These are phyloP conservation scores for Chytriomyces hyalinus DNA, from an alignment of 192 early-diverging fungal species.

Conservation along the genomic window DNA sequence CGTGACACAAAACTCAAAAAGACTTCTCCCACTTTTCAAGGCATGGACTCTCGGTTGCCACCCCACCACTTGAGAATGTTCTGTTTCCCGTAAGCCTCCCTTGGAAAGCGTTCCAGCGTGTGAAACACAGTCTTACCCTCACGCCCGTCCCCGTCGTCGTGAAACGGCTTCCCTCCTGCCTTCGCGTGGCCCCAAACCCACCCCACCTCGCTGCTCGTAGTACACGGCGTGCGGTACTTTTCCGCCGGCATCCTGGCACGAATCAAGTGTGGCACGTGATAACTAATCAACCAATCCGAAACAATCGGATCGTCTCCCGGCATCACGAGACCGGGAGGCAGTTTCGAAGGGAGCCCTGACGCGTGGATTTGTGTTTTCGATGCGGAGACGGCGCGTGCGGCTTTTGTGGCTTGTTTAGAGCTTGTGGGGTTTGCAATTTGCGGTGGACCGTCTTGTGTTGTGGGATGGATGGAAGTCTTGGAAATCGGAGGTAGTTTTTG, in stretches of 20 bases:
- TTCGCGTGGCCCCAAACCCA: constrained; percentile 50
- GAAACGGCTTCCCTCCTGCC: constrained; percentile 7
- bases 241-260: constrained; percentile 42
- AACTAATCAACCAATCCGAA: constrained; percentile 49
- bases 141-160: constrained; percentile 12
- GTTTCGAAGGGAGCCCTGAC: constrained; percentile 56
- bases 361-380: constrained; percentile 22
- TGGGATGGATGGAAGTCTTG: neutral
- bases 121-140: constrained; percentile 25
- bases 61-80: constrained; percentile 58
- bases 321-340: constrained; percentile 47
- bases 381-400: neutral
- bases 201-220: constrained; percentile 54
- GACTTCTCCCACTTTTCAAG: constrained; percentile 19
- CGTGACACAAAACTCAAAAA: too few relatives aligned
- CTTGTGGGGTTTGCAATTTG: neutral
- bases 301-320: constrained; percentile 41
- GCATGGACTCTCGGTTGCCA: constrained; percentile 45
- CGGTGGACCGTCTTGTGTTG: neutral
- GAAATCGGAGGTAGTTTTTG: neutral
- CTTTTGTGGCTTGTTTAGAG: neutral
- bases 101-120: constrained; percentile 50
- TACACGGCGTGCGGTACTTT: constrained; percentile 56
- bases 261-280: constrained; percentile 49
- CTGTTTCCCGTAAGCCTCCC: constrained; percentile 43